Percentiles rank a stretch among this genome's conserved stretches.
Evolutionary conservation across 1,284 basidiomycete genomes (phyloP).

Genomic region (Rhodotorula sp.): DNA sequence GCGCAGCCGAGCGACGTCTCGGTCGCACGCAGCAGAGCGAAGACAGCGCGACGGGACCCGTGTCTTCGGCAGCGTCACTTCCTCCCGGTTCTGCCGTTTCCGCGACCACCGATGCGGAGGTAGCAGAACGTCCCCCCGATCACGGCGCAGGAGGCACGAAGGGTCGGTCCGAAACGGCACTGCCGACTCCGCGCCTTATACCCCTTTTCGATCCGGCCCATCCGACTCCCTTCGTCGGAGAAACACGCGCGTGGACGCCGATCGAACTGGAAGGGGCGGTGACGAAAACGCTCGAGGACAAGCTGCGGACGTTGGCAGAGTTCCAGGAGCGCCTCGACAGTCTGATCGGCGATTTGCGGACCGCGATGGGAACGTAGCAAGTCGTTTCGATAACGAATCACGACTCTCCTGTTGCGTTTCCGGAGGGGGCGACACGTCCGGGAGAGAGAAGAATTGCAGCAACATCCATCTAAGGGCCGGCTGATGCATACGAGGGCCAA

Average conservation of each 20-base stretch:
- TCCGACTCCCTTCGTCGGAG: not conserved
- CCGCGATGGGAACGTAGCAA: not conserved
- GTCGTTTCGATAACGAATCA: too few species aligned
- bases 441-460: too few species aligned
- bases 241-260: not conserved
- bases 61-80: not conserved
- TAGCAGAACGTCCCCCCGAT: slow-evolving; percentile 1
- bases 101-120: not conserved
- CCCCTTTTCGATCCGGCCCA: slow-evolving; percentile 34
- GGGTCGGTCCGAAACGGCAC: not conserved
- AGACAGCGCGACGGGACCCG: not conserved
- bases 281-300: slow-evolving; percentile 17
- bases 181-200: slow-evolving; percentile 24
- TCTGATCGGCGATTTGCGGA: slow-evolving; percentile 28
- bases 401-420: too few species aligned
- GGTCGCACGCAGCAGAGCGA: not conserved
- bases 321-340: slow-evolving; percentile 33
- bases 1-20: slow-evolving; percentile 23
- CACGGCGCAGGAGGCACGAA: not conserved
- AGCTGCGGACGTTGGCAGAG: slow-evolving; percentile 15
- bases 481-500: not conserved
- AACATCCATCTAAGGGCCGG: too few species aligned
- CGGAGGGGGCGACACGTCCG: too few species aligned
- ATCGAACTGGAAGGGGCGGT: not conserved
- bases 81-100: not conserved